Evolutionary conservation across 1,284 basidiomycete genomes (phyloP), one percentile per base, ranked within the genome.

Genomic region (Vanrija sp.): DNA sequence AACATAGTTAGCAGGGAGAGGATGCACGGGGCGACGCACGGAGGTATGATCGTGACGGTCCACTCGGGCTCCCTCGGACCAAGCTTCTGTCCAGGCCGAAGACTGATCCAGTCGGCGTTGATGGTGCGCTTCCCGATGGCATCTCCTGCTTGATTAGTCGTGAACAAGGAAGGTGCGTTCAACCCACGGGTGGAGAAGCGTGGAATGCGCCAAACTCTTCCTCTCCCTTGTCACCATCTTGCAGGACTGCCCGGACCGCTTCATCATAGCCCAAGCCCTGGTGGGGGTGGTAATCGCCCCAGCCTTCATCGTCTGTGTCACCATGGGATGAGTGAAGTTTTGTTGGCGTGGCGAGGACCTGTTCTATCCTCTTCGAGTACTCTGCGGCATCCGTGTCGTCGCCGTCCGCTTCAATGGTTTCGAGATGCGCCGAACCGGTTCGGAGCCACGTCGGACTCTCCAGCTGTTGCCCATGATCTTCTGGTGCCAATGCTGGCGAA

Each of bases 71-170:
- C 3, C 43, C 42, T 9, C 42, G 51, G 15, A 48, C 37, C 15
- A 36, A 41, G 6, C 47, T 31, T 6, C 38, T 39, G n/a, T 35
- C 53, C 31, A 52, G 43, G 14, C 42, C 45, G 23, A 51, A 49
- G 19, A 31, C n/a, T 15, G 57, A 49, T 12, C 44, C 48, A 3
- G 79, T 78, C 31, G 81, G 76, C 6, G 72, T 71, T 9, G 81
- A 78, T 37, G 78, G 79, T 23, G 79, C 79, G 51, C 72, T 66
- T 56, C 80, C 76, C 16, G 80, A 78, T 41, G 75, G 60, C 31
- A 75, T 65, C 46, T 79, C 78, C 51, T 76, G 44, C 24, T 22
- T 42, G 10, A 27, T 57, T 24, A 54, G 38, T 51, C 15, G 1
- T 20, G 67, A 57, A 75, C 72, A 69, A 71, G 61, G 1, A 60